Conservation (phyloP, 768 basidiomycete species). For the Rhodotorula graminis region DNA sequence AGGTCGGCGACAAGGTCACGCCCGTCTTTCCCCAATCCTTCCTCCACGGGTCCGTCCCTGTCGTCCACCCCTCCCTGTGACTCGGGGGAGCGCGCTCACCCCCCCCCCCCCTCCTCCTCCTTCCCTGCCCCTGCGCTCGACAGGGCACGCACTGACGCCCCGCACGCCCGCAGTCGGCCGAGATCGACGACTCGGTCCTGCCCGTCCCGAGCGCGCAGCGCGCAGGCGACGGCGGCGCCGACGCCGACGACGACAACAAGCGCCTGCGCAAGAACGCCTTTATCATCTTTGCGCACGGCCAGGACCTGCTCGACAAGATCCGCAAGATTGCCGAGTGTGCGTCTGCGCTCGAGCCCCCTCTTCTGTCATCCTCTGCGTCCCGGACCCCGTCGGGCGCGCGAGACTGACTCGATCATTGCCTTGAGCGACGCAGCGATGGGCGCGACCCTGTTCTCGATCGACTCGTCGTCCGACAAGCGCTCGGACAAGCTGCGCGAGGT, state of each 20-base stretch:
- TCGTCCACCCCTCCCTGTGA: no score
- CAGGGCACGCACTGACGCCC: not conserved
- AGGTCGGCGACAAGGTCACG: conserved; percentile 24
- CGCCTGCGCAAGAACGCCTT: conserved; percentile 91
- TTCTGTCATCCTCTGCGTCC: not conserved
- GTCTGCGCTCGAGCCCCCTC: not conserved
- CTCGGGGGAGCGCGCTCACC: not conserved
- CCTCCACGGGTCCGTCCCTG: conserved; percentile 14
- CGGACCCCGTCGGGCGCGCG: no score
- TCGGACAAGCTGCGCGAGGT: conserved; percentile 85
- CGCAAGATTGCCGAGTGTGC: conserved; percentile 85
- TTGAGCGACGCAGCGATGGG: conserved; percentile 62
- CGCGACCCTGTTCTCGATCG: conserved; percentile 91
- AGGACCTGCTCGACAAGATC: conserved; percentile 86
- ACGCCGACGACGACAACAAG: conserved; percentile 51
- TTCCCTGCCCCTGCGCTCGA: not conserved
- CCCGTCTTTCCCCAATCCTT: conserved; percentile 26
- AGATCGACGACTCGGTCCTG: conserved; percentile 86
- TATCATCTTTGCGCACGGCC: conserved; percentile 95
- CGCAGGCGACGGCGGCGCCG: conserved; percentile 47
- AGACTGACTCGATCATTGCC: no score
- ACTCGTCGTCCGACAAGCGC: conserved; percentile 87
- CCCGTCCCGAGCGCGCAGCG: conserved; percentile 60
- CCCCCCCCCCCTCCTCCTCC: not conserved
- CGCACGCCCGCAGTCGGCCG: conserved; percentile 56